Evolutionary conservation across 2,329 filamentous ascomycete genomes (phyloP), one percentile per base, ranked within the genome.

Genomic region (Decorospora gaudefroyi): DNA sequence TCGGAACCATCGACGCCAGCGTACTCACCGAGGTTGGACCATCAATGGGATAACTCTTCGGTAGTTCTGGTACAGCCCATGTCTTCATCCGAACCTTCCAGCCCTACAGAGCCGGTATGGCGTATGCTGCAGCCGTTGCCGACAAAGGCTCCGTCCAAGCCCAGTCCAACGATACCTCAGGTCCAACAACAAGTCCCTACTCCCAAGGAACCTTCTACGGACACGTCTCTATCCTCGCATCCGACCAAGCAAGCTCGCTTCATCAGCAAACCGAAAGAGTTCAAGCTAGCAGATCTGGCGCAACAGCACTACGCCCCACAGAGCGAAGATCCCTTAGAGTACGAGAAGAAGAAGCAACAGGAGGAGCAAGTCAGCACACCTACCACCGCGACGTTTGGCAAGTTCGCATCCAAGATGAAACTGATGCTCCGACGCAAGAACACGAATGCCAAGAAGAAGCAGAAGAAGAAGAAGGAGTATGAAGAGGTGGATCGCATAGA

Each of bases 1-100:
- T 69, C 66, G 2, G 65, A 62, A 17, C 65, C 67, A n/a, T 68
- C 65, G 6, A 68, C 67, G n/a, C 67, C 67, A 30, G 64, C 65
- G 6, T 67, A 61, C 33, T 69, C 65, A 21, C 67, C 67, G 25
- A 54, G 65, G 7, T 49, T 55, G 41, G 49, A 51, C 25, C 52
- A 56, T 11, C 53, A 55, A 12, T 68, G 62, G 63, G 56, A 64
- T 13, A 44, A 46, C 21, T 67, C 64, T 2, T 60, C 61, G 2
- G 36, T 67, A 4, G 51, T 63, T 2, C 41, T 68, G 13, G 50
- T 69, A 6, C 59, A 62, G 15, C 64, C 62, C 8, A 56, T 59
- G 34, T 59, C 61, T n/a, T 58, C 61, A 2, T 56, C 65, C 10
- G 50, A 56, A 12, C 55, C 57, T 2, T 46, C 55, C 1, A 68